phyloP scores from a whole-genome alignment of 1,139 yeast genomes.

The Pichia sp. region DNA sequence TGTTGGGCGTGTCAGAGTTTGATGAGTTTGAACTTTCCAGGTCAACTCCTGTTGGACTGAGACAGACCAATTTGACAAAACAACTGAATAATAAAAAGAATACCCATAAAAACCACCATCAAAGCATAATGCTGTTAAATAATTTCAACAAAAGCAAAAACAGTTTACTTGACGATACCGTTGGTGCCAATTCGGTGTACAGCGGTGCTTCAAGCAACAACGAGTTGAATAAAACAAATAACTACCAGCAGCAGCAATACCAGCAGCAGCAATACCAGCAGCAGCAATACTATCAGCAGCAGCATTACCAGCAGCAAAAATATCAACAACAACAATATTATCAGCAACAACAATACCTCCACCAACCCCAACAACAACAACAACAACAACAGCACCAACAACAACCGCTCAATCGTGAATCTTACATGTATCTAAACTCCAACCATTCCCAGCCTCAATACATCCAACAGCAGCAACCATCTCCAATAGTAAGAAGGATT shows the following conservation, averaged over 20 bases:
- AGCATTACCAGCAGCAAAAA: slow-evolving; percentile 1
- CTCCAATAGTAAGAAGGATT: background rate
- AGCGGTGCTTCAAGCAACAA: slow-evolving; percentile 6
- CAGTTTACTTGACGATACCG: slow-evolving; percentile 7
- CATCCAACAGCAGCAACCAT: background rate
- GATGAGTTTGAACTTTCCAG: too few species aligned
- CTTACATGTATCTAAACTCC: slow-evolving; percentile 11
- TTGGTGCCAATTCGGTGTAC: slow-evolving; percentile 2
- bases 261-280: background rate
- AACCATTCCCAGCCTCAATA: background rate
- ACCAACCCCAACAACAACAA: slow-evolving; percentile 5
- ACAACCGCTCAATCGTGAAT: slow-evolving; percentile 10
- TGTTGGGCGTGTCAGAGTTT: too few species aligned
- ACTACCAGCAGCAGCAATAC: background rate
- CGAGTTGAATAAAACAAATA: background rate
- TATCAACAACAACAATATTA: background rate
- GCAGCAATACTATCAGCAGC: background rate
- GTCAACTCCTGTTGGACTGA: slow-evolving; percentile 17
- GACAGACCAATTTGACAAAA: slow-evolving; percentile 16
- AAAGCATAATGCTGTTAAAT: slow-evolving; percentile 9
- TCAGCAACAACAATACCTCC: slow-evolving; percentile 1
- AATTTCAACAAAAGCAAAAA: slow-evolving; percentile 7
- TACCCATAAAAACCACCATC: too few species aligned
- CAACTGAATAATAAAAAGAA: slow-evolving; percentile 12
- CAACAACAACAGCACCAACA: slow-evolving; percentile 6